A percentile compares a stretch with the other conserved stretches of the same genome.
Conservation (phyloP, 2,329 filamentous ascomycete genomes). For the Dothistroma pini region DNA sequence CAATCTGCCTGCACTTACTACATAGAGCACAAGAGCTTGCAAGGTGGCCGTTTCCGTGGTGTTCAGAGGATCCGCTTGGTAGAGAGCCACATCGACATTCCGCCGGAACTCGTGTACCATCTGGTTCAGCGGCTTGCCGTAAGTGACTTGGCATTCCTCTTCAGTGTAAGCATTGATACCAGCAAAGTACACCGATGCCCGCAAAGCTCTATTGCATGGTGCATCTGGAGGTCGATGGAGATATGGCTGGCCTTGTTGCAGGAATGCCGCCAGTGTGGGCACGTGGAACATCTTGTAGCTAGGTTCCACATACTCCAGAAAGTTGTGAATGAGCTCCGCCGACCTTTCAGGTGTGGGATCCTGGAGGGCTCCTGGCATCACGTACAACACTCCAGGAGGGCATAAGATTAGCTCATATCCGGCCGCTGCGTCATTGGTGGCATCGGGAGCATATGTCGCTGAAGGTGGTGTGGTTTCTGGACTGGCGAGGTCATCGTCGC, state of each 20-base stretch:
- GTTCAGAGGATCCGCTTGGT: constrained; percentile 33
- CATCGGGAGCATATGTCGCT: constrained; percentile 10
- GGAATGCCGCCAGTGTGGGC: constrained; percentile 25
- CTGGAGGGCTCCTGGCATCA: constrained; percentile 31
- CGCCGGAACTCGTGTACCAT: constrained; percentile 26
- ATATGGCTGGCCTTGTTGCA: constrained; percentile 26
- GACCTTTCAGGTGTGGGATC: constrained; percentile 24
- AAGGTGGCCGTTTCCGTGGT: constrained; percentile 32
- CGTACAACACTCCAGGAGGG: constrained; percentile 30
- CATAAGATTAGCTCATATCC: constrained; percentile 33
- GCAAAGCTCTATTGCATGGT: constrained; percentile 27
- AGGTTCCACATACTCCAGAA: constrained; percentile 29
- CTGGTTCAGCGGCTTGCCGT: constrained; percentile 20
- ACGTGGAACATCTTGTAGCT: constrained; percentile 31
- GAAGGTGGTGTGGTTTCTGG: constrained; percentile 20
- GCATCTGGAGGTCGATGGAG: constrained; percentile 25
- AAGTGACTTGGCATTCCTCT: constrained; percentile 25
- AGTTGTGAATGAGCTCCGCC: constrained; percentile 22
- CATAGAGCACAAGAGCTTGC: constrained; percentile 30
- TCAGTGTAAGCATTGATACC: constrained; percentile 32
- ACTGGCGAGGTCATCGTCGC: constrained; percentile 19
- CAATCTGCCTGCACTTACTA: constrained; percentile 16
- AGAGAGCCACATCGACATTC: constrained; percentile 30
- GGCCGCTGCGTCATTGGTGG: constrained; percentile 5
- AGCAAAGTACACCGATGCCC: constrained; percentile 32